Conservation (phyloP, 1,284 basidiomycete genomes). For the Puccinia horiana region DNA sequence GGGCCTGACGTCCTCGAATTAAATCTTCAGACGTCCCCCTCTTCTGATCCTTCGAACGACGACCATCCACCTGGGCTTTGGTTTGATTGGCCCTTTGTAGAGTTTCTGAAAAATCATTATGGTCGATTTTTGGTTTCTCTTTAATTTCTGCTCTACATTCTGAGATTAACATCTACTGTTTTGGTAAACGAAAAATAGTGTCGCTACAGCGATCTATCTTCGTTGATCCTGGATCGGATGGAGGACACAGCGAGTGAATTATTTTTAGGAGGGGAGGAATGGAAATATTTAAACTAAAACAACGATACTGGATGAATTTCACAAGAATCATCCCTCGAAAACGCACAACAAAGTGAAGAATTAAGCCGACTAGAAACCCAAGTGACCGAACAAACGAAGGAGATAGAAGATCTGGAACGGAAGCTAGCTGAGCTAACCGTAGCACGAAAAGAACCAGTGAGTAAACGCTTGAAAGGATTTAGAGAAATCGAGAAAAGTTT, state of each 20-base stretch:
- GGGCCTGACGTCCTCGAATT: constrained; percentile 70
- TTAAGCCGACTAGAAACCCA: constrained; percentile 77
- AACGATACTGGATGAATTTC: too few species aligned
- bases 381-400: constrained; percentile 74
- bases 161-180: constrained; percentile 27
- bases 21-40: constrained; percentile 50
- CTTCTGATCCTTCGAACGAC: constrained; percentile 54
- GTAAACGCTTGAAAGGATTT: too few species aligned
- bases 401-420: constrained; percentile 67
- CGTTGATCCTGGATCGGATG: constrained; percentile 62
- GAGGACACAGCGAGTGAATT: constrained; percentile 42
- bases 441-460: constrained; percentile 50
- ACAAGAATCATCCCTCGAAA: constrained; percentile 64
- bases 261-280: not conserved
- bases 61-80: constrained; percentile 73
- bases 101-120: constrained; percentile 97
- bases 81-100: constrained; percentile 98
- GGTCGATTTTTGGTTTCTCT: constrained; percentile 65
- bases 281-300: too few species aligned
- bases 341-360: constrained; percentile 73
- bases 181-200: constrained; percentile 56
- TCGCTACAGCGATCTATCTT: constrained; percentile 64
- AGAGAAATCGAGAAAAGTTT: too few species aligned
- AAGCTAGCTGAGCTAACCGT: constrained; percentile 59
- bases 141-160: not conserved